A percentile compares a stretch with the other conserved stretches of the same genome.
Evolutionary conservation across 106 monocot species (phyloP).

Genomic region (Triglochin maritima): DNA sequence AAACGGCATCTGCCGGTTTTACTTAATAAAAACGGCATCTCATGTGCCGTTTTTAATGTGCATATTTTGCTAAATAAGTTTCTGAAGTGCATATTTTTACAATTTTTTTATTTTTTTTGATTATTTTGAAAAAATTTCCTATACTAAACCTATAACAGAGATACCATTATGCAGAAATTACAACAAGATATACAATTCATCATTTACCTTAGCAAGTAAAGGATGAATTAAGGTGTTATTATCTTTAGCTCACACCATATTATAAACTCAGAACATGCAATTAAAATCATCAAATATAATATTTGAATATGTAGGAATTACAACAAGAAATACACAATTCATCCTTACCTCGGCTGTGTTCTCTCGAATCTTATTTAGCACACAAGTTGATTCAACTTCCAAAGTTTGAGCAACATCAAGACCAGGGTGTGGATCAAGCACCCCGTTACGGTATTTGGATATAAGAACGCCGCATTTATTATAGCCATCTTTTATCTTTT

Average conservation of each 20-base stretch:
- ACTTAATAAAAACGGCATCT: no score
- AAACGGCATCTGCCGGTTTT: no score
- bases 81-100: no score
- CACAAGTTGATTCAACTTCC: constrained; percentile 52
- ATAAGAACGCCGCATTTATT: constrained; percentile 50
- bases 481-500: constrained; percentile 63
- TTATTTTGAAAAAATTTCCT: background rate
- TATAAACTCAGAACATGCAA: no score
- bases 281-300: constrained; percentile 3
- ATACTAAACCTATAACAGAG: background rate
- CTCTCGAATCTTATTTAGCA: constrained; percentile 66
- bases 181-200: no score
- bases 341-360: constrained; percentile 52
- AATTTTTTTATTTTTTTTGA: no score
- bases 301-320: background rate
- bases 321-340: background rate
- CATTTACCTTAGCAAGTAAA: no score
- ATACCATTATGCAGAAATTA: background rate
- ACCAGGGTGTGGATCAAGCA: constrained; percentile 52
- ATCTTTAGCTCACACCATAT: no score
- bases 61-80: no score
- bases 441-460: constrained; percentile 35
- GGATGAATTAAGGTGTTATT: no score
- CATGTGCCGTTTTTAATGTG: no score
- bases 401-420: constrained; percentile 68